A percentile compares a stretch with the other conserved stretches of the same genome.
phyloP scores from a whole-genome alignment of 345 rosid species.

The Stellera chamaejasme region DNA sequence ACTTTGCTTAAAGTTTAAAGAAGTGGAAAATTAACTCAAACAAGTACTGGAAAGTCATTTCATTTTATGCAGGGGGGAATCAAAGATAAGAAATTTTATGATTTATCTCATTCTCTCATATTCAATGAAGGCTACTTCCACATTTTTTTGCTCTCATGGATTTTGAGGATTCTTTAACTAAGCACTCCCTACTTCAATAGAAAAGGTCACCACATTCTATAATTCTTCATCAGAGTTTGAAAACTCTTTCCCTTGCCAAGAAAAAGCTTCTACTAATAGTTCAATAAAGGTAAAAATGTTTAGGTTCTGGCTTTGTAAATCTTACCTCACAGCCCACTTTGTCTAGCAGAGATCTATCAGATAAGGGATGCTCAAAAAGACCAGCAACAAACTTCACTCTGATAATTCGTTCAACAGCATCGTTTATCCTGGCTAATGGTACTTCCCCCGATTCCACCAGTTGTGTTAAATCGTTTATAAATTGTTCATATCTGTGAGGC shows the following conservation, averaged over 20 bases:
- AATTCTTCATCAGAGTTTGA: too few species aligned
- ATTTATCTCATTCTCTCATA: too few species aligned
- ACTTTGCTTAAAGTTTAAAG: neutral
- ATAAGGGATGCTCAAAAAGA: constrained; percentile 67
- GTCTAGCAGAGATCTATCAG: constrained; percentile 58
- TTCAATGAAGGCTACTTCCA: too few species aligned
- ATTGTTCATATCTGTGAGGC: constrained; percentile 47
- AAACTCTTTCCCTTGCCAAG: too few species aligned
- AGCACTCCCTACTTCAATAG: too few species aligned
- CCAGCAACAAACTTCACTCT: constrained; percentile 83
- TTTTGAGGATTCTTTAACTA: too few species aligned
- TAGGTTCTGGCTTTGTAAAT: neutral
- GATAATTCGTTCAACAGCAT: constrained; percentile 78
- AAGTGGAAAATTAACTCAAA: neutral
- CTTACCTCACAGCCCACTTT: constrained; percentile 77
- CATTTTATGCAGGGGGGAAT: too few species aligned
- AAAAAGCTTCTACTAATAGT: too few species aligned
- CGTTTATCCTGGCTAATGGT: constrained; percentile 53
- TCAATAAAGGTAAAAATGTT: too few species aligned
- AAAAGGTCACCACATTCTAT: too few species aligned
- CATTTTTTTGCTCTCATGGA: too few species aligned
- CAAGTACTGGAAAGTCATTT: neutral
- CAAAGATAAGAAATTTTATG: too few species aligned
- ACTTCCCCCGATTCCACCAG: constrained; percentile 75
- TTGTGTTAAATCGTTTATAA: constrained; percentile 37